phyloP scores from a whole-genome alignment of 163 green algal genomes.

The Botryococcus braunii region DNA sequence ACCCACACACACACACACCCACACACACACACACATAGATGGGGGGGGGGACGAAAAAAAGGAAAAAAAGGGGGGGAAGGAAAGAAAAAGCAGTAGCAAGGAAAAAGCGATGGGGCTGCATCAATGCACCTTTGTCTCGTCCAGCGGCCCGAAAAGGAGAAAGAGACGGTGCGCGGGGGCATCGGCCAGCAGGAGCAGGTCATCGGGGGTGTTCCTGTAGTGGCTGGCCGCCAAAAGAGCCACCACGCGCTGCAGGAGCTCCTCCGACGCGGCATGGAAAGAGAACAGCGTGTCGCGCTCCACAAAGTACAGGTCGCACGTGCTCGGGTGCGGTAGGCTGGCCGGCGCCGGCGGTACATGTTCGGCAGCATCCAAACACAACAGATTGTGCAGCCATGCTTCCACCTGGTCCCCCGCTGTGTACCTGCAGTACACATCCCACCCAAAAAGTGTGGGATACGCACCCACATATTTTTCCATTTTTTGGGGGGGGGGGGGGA shows the following conservation, averaged over 20 bases:
- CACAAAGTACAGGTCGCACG: constrained; percentile 74
- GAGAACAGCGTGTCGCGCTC: constrained; percentile 93
- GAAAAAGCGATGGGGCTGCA: not conserved
- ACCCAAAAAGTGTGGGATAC: not conserved
- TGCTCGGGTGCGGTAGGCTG: constrained; percentile 73
- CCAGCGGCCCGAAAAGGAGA: constrained; percentile 84
- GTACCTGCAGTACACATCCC: constrained; percentile 58
- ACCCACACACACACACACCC: too few relatives aligned
- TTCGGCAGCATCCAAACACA: constrained; percentile 87
- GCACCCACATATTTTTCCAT: not conserved
- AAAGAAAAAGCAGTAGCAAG: not conserved
- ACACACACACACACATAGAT: too few relatives aligned
- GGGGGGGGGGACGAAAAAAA: too few relatives aligned
- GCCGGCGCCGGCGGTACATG: constrained; percentile 60
- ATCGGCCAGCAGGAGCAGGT: constrained; percentile 91
- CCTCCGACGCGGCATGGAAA: constrained; percentile 73
- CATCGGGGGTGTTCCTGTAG: constrained; percentile 98
- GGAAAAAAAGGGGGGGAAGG: too few relatives aligned
- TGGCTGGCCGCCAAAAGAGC: constrained; percentile 87
- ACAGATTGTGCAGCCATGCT: constrained; percentile 83
- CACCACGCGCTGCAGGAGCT: constrained; percentile 83
- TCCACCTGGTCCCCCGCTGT: constrained; percentile 81
- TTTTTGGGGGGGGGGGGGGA: too few relatives aligned
- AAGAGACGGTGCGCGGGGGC: constrained; percentile 91
- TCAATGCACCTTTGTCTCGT: constrained; percentile 51